phyloP scores from a whole-genome alignment of 2,329 filamentous ascomycete genomes.

The Aspergillus sergii region DNA sequence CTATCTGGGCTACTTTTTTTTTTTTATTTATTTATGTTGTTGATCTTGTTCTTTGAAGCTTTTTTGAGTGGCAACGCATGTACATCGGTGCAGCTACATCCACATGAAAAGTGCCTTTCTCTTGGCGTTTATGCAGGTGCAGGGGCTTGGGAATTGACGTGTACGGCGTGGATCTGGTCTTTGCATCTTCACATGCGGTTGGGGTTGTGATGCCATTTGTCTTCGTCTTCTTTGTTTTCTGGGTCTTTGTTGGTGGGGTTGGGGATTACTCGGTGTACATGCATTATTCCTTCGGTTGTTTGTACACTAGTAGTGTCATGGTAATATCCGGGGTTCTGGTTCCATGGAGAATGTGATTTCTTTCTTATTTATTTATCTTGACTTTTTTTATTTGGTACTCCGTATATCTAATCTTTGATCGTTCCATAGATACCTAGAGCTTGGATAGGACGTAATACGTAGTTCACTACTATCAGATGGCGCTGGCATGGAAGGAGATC shows the following conservation, averaged over 20 bases:
- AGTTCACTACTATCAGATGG: no score
- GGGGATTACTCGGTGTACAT: background rate
- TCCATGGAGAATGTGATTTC: background rate
- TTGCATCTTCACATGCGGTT: background rate
- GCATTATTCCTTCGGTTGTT: no score
- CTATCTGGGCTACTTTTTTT: background rate
- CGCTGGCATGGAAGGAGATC: no score
- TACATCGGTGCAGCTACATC: background rate
- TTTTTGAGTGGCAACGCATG: background rate
- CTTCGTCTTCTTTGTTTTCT: background rate
- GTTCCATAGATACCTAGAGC: constrained; percentile 13
- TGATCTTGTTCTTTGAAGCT: background rate
- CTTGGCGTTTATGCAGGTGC: background rate
- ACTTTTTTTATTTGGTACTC: background rate
- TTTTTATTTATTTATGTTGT: no score
- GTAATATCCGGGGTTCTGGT: background rate
- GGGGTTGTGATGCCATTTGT: background rate
- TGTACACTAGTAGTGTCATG: background rate
- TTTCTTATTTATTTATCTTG: background rate
- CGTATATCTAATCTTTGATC: no score
- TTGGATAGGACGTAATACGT: no score
- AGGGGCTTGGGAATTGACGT: background rate
- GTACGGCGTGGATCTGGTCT: background rate
- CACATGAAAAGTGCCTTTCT: background rate
- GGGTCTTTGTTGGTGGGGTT: background rate